A percentile compares a stretch with the other conserved stretches of the same genome.
Evolutionary conservation across 345 rosid genomes (phyloP).

Genomic region (Acer yangbiense): DNA sequence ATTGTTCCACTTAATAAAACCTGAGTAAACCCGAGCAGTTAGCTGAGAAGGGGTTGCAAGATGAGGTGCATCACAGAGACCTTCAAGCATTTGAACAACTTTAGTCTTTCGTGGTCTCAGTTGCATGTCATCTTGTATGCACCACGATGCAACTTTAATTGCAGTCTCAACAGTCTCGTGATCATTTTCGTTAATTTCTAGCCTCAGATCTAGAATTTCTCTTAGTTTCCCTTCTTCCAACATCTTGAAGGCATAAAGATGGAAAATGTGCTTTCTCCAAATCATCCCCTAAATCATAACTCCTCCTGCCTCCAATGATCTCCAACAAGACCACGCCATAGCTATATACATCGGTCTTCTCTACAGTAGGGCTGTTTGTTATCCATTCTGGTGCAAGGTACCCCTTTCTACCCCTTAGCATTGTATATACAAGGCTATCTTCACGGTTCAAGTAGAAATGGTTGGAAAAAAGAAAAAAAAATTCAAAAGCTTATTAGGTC

Average conservation of each 20-base stretch:
- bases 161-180: conserved; percentile 32
- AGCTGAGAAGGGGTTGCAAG: conserved; percentile 35
- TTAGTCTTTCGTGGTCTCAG: conserved; percentile 54
- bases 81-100: conserved; percentile 66
- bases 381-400: too few species aligned
- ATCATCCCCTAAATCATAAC: conserved; percentile 30
- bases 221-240: conserved; percentile 36
- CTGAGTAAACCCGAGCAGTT: conserved; percentile 23
- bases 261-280: conserved; percentile 46
- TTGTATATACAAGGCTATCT: too few species aligned
- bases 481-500: too few species aligned
- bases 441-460: too few species aligned
- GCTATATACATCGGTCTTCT: conserved; percentile 60
- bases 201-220: conserved; percentile 45
- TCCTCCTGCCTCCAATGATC: conserved; percentile 58
- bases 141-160: conserved; percentile 56
- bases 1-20: conserved; percentile 41
- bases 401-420: too few species aligned
- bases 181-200: conserved; percentile 29
- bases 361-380: conserved; percentile 46
- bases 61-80: conserved; percentile 39
- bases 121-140: conserved; percentile 54
- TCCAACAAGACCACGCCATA: conserved; percentile 55
- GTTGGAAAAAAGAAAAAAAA: too few species aligned
- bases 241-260: conserved; percentile 55